Evolutionary conservation across 2,329 filamentous ascomycete genomes (phyloP), one percentile per base, ranked within the genome.

Genomic region (Aspergillus awamori): DNA sequence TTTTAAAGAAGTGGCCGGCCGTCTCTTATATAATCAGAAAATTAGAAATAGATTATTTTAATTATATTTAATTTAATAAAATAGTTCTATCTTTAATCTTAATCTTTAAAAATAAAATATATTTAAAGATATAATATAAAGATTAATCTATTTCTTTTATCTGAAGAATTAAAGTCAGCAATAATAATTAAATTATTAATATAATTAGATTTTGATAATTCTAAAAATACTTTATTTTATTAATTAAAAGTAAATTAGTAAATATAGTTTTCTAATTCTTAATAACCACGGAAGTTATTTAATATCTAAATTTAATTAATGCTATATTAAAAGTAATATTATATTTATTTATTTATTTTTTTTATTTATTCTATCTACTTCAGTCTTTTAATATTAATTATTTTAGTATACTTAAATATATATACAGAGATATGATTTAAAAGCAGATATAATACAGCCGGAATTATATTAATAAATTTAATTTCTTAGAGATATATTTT

Each of bases 251-350:
- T 55, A 45, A 43, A 55, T 8, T 55, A 26, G 13, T 47, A 43
- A 20, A 59, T 52, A 61, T 58, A 13, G 26, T 1, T 15, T 58
- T 13, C 39, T 63, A 53, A 36, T 61, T 26, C 49, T 58, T 56
- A 51, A 63, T 58, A 61, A 41, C n/a, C 51, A 63, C 61, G 58
- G 49, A 8, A 63, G 53, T 53, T 52, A 63, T 61, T 55, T 63
- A 58, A 61, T 52, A 11, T 36, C 20, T 36, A 7, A 61, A 55
- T 61, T 63, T 58, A 53, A 63, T 22, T 39, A 58, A 30, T 39
- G 58, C 4, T 62, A 55, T 49, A 53, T 1, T 48, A 36, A 58
- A 11, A 47, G 54, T 58, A 53, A 61, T 54, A 62, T 62, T 58
- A 58, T 58, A 30, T 38, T 56, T 59, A 51, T 62, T n/a, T 62